Evolutionary conservation across 768 basidiomycete species (phyloP), one percentile per base, ranked within the genome.

Genomic region (Termitomyces sp.): DNA sequence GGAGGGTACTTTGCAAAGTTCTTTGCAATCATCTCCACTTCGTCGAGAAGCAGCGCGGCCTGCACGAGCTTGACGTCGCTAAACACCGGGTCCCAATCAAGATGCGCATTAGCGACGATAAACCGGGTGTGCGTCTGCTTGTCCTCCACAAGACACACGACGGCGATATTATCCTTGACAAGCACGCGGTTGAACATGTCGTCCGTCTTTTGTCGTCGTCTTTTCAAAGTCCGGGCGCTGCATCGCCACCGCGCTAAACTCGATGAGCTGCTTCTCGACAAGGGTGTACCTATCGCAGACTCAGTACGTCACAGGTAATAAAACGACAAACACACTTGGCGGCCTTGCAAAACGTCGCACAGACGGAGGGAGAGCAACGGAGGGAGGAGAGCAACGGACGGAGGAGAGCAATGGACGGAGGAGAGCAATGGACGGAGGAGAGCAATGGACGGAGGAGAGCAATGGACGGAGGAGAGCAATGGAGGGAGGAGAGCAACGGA

Each of bases 131-230:
- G 94, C 0, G 94, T 92, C 42, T 84, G 80, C 60, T 83, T 84
- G 72, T 90, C 88, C 76, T 99, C 97, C 67, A 98, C 79, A 30
- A 93, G 80, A 64, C 86, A 85, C 57, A 95, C 77, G 62, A 94
- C 85, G 47, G 94, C 94, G 62, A 98, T 91, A 67, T 98, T 85
- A 72, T 98, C 96, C 70, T 93, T 92, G 61, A 90, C 89, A 64
- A 98, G 82, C 55, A 98, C 94, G 33, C 97, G 93, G 68, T 98
- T 98, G 82, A 98, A 98, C 94, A 98, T 95, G 76, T 98, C 96
- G 67, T 98, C 94, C 18, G 94, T 96, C 75, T n/a, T n/a, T n/a
- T n/a, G n/a, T n/a, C n/a, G n/a, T n/a, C n/a, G n/a, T n/a, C n/a
- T 94, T 94, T 79, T 94, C 93, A 76, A 94, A 93, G 70, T 95